Evolutionary conservation across 768 basidiomycete species (phyloP), one percentile per base, ranked within the genome.

Genomic region (Mycena vitilis): DNA sequence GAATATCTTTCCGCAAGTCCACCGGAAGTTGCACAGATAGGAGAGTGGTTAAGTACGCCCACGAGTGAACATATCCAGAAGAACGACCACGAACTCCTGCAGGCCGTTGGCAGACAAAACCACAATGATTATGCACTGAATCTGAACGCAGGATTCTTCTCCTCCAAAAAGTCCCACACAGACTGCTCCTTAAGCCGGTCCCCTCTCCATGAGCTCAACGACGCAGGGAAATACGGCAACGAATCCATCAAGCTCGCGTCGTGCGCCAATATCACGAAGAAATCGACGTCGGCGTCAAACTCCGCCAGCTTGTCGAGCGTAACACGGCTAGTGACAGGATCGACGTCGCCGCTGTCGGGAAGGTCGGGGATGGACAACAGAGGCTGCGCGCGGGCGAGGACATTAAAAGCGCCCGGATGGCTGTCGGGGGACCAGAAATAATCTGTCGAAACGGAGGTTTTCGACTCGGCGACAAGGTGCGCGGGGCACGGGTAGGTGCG

Each of bases 221-320:
- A 25, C 58, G 30, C 20, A 7, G 58, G 58, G 25, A 30, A 60
- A 60, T 60, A 60, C 25, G 45, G 23, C 45, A 60, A 18, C 15
- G 9, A n/a, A 13, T n/a, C 18, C 15, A 45, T 6, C 22, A 60
- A 6, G 45, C 58, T 60, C 12, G 9, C 16, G 36, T 60, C 58
- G 23, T 60, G 58, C 44, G 58, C 25, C 12, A 60, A 1, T 15
- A 60, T 2, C 9, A 60, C 58, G 36, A 60, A 37, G 23, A 60
- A 44, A 23, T 60, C 58, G 20, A 34, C 30, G 45, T 60, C 44
- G 9, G 58, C 58, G 20, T 60, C 55, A 16, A 60, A 60, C 25
- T 4, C 13, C 4, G 58, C 25, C 1, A 60, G 16, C 12, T 60
- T 60, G 5, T 60, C 58, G 18, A 60, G 34, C 20, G 58, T 36